Base-by-base conservation (phyloP, 352 stramenopile genomes). In the Phytopythium litorale region DNA sequence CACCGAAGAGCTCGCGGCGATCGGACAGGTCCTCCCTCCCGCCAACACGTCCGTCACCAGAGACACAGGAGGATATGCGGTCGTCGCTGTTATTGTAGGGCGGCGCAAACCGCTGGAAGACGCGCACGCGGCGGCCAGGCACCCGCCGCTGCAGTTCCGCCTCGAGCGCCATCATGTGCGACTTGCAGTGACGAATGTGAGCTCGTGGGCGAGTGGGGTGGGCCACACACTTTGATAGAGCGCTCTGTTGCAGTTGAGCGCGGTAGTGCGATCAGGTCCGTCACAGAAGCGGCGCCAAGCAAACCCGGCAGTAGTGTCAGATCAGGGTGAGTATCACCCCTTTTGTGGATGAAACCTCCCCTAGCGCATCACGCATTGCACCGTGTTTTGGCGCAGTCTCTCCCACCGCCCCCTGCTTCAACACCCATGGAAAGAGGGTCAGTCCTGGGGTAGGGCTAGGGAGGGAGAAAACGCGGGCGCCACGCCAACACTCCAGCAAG, bases 1-100 rank as follows among this genome's bases (percentile, higher is more conserved):
- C 68, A 11, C 49, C 53, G 42, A 79, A 78, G 7, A 76, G 57
- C 23, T 48, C 58, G 28, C 37, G 37, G 30, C 58, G 55, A 4
- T 25, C 9, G 25, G 25, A 11, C 3, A 5, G 25, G n/a, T 51
- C 45, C 45, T 1, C n/a, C 11, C 45, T 18, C 3, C n/a, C 21
- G 45, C 45, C 21, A n/a, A 7, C 43, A 49, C 15, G 8, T 1
- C 1, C 16, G 43, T 11, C 21, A 13, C 45, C n/a, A 7, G 12
- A 5, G 21, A 52, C n/a, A 12, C 23, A 52, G 7, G 46, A 9
- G n/a, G 8, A 30, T 6, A 50, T 0, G 8, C 43, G 19, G 43
- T 16, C 7, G n/a, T 16, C 9, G 33, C 9, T 5, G 5, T 5
- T 9, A 37, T 37, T 37, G 33, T 37, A 9, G 33, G 33, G 33